These are phyloP conservation scores for Thraustochytrium striatum DNA, from an alignment of 352 stramenopile species.

Conservation along the genomic window DNA sequence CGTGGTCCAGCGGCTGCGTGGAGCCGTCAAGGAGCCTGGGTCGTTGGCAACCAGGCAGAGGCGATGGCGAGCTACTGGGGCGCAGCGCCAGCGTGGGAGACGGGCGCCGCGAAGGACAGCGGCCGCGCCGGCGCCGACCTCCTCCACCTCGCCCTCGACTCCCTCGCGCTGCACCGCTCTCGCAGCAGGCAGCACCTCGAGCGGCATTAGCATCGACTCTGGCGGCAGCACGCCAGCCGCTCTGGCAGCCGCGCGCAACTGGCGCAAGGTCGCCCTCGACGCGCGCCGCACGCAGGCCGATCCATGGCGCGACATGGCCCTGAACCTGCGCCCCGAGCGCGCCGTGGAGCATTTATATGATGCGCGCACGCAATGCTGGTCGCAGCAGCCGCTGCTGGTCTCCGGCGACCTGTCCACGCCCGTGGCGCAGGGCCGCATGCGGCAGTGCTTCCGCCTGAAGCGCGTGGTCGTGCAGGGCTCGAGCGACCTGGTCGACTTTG, in stretches of 20 bases:
- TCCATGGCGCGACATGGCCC: background rate
- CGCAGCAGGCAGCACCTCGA: background rate
- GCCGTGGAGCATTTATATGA: constrained; percentile 57
- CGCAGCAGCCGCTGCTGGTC: constrained; percentile 62
- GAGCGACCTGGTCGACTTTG: constrained; percentile 1
- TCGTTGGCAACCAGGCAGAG: too few relatives aligned
- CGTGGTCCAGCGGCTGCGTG: too few relatives aligned
- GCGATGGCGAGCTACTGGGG: too few relatives aligned
- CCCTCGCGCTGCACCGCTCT: background rate
- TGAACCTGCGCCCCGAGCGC: background rate
- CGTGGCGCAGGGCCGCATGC: constrained; percentile 67
- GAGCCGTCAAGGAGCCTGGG: too few relatives aligned
- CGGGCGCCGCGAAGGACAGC: too few relatives aligned
- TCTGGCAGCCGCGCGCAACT: background rate
- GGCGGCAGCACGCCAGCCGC: background rate
- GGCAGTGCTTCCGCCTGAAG: constrained; percentile 67
- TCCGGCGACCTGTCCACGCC: constrained; percentile 58
- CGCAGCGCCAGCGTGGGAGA: too few relatives aligned
- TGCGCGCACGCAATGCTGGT: constrained; percentile 56
- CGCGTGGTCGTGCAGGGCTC: constrained; percentile 55
- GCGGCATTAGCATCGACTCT: background rate
- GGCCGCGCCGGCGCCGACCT: too few relatives aligned
- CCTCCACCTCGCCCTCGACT: too few relatives aligned
- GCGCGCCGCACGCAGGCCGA: background rate
- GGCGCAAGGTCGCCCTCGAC: constrained; percentile 6